Conservation (phyloP, 768 basidiomycete genomes). For the Tulasnella sp. region DNA sequence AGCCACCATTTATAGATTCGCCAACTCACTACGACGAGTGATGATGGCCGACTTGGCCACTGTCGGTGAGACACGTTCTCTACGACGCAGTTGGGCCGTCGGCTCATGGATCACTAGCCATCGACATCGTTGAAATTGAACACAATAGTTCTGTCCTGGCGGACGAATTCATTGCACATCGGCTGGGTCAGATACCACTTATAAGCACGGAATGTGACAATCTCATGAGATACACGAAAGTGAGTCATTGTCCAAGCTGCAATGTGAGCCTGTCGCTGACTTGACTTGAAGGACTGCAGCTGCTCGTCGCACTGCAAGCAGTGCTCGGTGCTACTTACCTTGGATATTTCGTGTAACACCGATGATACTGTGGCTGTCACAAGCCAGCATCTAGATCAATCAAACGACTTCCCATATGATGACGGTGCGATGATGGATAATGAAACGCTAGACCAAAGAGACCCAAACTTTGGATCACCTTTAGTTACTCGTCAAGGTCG, state of each 20-base stretch:
- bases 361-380: conserved; percentile 65
- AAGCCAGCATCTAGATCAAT: conserved; percentile 67
- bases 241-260: conserved; percentile 26
- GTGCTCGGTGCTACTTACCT: conserved; percentile 71
- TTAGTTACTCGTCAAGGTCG: background rate
- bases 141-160: conserved; percentile 87
- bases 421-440: conserved; percentile 25
- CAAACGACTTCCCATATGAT: background rate
- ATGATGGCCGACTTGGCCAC: conserved; percentile 97
- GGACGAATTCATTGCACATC: conserved; percentile 95
- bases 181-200: conserved; percentile 88
- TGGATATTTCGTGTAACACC: conserved; percentile 68
- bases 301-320: conserved; percentile 75
- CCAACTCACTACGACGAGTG: conserved; percentile 86
- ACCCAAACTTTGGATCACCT: conserved; percentile 7
- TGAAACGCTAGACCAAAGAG: conserved; percentile 6
- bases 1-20: conserved; percentile 45
- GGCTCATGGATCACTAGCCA: conserved; percentile 42
- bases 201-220: conserved; percentile 81
- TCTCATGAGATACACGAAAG: conserved; percentile 69
- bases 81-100: background rate
- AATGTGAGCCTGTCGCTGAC: too few species aligned
- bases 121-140: conserved; percentile 91
- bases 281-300: conserved; percentile 63
- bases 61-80: conserved; percentile 50